Evolutionary conservation across 2,329 filamentous ascomycete species (phyloP), one percentile per base, ranked within the genome.

Genomic region (Ophiocordyceps sinensis): DNA sequence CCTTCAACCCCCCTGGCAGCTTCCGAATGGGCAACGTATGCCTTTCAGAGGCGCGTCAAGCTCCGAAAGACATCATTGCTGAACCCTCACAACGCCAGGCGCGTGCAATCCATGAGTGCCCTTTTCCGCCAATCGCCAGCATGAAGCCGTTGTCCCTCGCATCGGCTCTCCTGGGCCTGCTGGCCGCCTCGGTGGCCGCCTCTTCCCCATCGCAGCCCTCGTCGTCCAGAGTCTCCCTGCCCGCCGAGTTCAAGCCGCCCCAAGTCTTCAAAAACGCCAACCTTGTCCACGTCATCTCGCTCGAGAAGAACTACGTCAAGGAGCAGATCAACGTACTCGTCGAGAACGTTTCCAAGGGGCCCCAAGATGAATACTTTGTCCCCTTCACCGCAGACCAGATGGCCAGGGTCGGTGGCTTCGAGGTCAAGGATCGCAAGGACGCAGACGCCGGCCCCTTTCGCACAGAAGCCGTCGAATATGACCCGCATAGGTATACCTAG

Each of bases 261-360:
- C 84, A 86, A 59, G 84, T 88, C 50, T 98, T 94, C 69, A 86
- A 88, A 67, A 95, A 98, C 64, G 74, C 73, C 62, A 96, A 98
- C 60, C 65, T 96, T 28, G 82, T 96, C 40, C 84, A 91, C 54
- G 80, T 83, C 48, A 81, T 93, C 56, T 94, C 94, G 50, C 65
- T 95, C 44, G 89, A 96, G 64, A 96, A 95, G 71, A 84, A 79
- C 51, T 96, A 91, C 55, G 79, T 80, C 42, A 81, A 87, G 57
- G 89, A 96, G 64, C 82, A 80, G 13, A 77, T 95, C 70, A 95
- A 96, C 64, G 81, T 94, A n/a, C 71, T 94, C 40, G 77, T 98
- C 47, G 83, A 95, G 68, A 98, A 98, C 61, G 70, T 84, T 50
- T 85, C 82, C 55, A 71, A 74, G 46, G 68, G 80, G 49, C 74